Base-by-base conservation (phyloP, 2,329 filamentous ascomycete species). In the Colletotrichum salicis region DNA sequence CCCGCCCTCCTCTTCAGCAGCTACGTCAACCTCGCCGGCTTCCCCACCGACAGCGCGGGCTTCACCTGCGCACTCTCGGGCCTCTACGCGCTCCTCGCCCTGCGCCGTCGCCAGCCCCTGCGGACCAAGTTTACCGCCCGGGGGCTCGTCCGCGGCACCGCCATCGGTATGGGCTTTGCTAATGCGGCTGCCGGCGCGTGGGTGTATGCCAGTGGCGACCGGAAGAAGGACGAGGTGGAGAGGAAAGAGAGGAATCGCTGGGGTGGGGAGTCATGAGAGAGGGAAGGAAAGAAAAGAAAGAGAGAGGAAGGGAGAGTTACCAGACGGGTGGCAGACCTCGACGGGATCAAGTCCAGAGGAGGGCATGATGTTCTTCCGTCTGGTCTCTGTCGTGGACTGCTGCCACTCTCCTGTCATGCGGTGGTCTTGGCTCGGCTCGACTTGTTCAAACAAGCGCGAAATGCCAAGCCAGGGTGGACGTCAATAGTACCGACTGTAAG, bases 21-120 rank as follows among this genome's bases (percentile, higher is more conserved):
- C 77, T 91, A 90, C 80, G 84, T 89, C 76, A 89, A 89, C 78
- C 84, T 91, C 7, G 87, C 88, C 24, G 88, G 88, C 70, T 89
- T 87, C 81, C 85, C 85, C 72, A 88, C 86, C 63, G 88, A 89
- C 77, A 84, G 84, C 68, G 89, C 88, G 2, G 89, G 87, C 62
- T 80, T 90, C 68, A 84, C 86, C 0, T 86, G 86, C 64, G 87
- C 88, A 19, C 87, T 87, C 81, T 88, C 86, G 56, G 88, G 88
- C 35, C 82, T 90, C 19, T 91, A 91, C 78, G 85, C 86, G 4
- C 80, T 90, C 48, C 81, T 90, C 61, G 87, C 88, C 1, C 78
- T 88, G 72, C 85, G 88, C 4, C 80, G 84, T 55, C 80, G 86
- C 24, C 83, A 84, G 75, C 73, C 78, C 52, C 62, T 81, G n/a